Conservation (phyloP, 768 basidiomycete genomes). For the Cyclocybe cylindracea region DNA sequence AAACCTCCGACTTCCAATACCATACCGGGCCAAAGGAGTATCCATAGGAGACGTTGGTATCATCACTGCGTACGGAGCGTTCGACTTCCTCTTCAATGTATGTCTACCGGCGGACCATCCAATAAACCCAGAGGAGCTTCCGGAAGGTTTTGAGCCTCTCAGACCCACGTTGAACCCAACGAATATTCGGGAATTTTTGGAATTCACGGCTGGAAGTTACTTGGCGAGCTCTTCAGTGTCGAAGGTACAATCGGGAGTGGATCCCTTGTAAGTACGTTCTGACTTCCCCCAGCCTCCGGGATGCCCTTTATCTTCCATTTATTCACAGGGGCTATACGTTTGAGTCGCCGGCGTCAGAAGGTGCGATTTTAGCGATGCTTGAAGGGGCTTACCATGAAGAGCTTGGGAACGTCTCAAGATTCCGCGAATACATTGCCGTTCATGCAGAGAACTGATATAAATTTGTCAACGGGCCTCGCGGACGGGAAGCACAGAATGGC, state of each 20-base stretch:
- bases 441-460: constrained; percentile 15
- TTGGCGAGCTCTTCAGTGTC: constrained; percentile 10
- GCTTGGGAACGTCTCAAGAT: constrained; percentile 3
- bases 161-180: background rate
- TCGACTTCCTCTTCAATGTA: constrained; percentile 40
- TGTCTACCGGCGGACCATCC: constrained; percentile 24
- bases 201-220: constrained; percentile 3
- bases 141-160: constrained; percentile 17
- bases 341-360: constrained; percentile 9
- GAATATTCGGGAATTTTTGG: constrained; percentile 3
- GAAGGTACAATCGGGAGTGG: constrained; percentile 1
- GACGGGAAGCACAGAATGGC: constrained; percentile 17
- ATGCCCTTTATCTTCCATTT: background rate
- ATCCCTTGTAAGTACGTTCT: background rate
- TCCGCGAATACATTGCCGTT: constrained; percentile 8
- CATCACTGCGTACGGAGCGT: constrained; percentile 31
- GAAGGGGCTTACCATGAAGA: constrained; percentile 12
- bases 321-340: constrained; percentile 7
- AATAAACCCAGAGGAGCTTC: constrained; percentile 25
- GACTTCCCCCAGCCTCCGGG: background rate
- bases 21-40: constrained; percentile 22
- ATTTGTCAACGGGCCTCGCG: constrained; percentile 12
- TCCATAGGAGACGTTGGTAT: constrained; percentile 42
- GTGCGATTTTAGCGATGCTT: constrained; percentile 18
- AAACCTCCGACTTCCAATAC: constrained; percentile 24